These are phyloP conservation scores for Blastomyces emzantsi DNA, from an alignment of 2,329 filamentous ascomycete species.

Conservation along the genomic window DNA sequence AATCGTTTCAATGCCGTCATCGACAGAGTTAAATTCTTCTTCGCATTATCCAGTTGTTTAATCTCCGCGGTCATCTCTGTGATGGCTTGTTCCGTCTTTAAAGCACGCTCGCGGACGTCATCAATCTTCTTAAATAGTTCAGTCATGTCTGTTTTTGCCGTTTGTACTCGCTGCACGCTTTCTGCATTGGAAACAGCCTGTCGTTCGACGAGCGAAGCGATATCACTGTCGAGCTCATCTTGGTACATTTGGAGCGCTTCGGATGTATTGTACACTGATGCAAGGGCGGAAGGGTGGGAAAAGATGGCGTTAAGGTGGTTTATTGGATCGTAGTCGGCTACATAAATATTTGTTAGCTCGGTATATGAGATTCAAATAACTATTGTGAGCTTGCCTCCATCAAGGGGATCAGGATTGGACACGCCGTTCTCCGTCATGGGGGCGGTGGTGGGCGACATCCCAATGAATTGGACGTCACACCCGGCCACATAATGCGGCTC, in stretches of 20 bases:
- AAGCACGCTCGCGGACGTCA: constrained; percentile 75
- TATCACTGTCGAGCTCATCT: constrained; percentile 71
- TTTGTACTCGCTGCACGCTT: constrained; percentile 83
- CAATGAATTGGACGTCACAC: constrained; percentile 1
- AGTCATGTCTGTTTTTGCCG: constrained; percentile 79
- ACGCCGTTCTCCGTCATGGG: constrained; percentile 33
- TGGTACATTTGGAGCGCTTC: constrained; percentile 64
- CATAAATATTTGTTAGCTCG: background rate
- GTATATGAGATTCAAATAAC: background rate
- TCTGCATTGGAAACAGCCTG: constrained; percentile 81
- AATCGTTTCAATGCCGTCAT: constrained; percentile 97
- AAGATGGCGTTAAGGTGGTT: constrained; percentile 91
- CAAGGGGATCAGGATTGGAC: constrained; percentile 33
- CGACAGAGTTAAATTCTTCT: constrained; percentile 88
- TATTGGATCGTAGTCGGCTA: constrained; percentile 83
- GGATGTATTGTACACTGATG: constrained; percentile 67
- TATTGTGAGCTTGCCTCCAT: constrained; percentile 33
- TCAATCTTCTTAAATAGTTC: constrained; percentile 93
- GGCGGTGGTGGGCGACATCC: constrained; percentile 23
- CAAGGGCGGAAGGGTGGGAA: constrained; percentile 75
- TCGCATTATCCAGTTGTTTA: constrained; percentile 91
- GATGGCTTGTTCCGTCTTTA: constrained; percentile 90
- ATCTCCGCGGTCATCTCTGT: constrained; percentile 99
- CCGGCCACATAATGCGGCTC: constrained; percentile 7
- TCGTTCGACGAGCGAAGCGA: constrained; percentile 59